Evolutionary conservation across 495 filamentous ascomycete species (phyloP).

Genomic region (Aspergillus coremiiformis): DNA sequence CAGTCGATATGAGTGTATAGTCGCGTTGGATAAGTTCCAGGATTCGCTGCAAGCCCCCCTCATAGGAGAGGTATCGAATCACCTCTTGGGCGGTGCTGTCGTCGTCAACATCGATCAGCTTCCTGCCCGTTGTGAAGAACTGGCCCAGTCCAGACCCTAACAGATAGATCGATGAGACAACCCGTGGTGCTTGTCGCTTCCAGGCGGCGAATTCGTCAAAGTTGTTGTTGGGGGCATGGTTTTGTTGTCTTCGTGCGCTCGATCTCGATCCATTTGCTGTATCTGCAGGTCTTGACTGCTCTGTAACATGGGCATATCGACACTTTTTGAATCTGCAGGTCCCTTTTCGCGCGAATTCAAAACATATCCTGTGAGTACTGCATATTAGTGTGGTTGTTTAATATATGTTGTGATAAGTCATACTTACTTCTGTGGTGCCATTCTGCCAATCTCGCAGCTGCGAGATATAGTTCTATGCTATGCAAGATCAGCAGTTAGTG

Average conservation of each 20-base stretch:
- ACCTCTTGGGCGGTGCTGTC: conserved; percentile 22
- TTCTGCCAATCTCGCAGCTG: background rate
- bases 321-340: background rate
- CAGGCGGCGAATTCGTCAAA: conserved; percentile 7
- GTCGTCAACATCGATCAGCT: conserved; percentile 20
- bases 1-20: conserved; percentile 11
- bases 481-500: too few species aligned
- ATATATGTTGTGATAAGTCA: background rate
- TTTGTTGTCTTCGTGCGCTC: background rate
- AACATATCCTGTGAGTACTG: background rate
- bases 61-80: conserved; percentile 20
- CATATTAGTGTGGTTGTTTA: background rate
- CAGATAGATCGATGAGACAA: conserved; percentile 1
- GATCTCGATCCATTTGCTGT: background rate
- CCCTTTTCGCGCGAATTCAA: background rate
- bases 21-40: conserved; percentile 21
- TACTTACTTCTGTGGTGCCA: background rate
- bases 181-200: conserved; percentile 5
- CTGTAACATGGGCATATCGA: background rate
- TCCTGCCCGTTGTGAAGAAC: conserved; percentile 4
- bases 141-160: conserved; percentile 2
- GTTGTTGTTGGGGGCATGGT: background rate
- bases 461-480: too few species aligned
- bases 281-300: background rate
- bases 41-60: conserved; percentile 22